Evolutionary conservation across 352 stramenopile genomes (phyloP).

Genomic region (Aphanomyces astaci): DNA sequence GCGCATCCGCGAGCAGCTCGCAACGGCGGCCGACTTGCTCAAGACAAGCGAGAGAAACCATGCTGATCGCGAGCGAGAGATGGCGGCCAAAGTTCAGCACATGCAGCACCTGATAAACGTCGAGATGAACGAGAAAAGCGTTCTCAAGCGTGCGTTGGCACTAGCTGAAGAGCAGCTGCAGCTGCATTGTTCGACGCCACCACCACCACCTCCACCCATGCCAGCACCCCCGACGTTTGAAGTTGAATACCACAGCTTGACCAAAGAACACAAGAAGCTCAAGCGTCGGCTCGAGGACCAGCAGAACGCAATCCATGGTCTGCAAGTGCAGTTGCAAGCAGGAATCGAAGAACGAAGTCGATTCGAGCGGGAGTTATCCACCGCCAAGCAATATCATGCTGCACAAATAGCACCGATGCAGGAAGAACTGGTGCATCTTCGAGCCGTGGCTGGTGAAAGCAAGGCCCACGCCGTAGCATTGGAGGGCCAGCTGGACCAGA

Average conservation of each 20-base stretch:
- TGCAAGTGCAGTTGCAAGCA: neutral
- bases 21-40: slow-evolving; percentile 47
- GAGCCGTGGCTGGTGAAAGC: neutral
- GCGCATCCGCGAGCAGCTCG: slow-evolving; percentile 50
- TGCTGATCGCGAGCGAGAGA: slow-evolving; percentile 15
- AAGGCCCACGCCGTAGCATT: slow-evolving; percentile 2
- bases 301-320: neutral
- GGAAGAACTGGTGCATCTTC: neutral
- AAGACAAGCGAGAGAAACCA: slow-evolving; percentile 32
- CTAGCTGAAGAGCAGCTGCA: neutral
- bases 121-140: slow-evolving; percentile 16
- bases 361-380: neutral
- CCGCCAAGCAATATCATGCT: neutral
- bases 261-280: slow-evolving; percentile 31
- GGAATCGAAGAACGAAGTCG: neutral
- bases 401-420: neutral
- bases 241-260: neutral
- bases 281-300: slow-evolving; percentile 25
- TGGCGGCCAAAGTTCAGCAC: slow-evolving; percentile 7
- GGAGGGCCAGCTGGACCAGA: neutral
- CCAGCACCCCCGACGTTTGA: neutral
- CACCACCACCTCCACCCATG: neutral
- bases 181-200: neutral
- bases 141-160: slow-evolving; percentile 18
- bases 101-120: slow-evolving; percentile 24